A percentile compares a stretch with the other conserved stretches of the same genome.
Evolutionary conservation across 2,329 filamentous ascomycete genomes (phyloP).

Genomic region (Neonectria faginata): DNA sequence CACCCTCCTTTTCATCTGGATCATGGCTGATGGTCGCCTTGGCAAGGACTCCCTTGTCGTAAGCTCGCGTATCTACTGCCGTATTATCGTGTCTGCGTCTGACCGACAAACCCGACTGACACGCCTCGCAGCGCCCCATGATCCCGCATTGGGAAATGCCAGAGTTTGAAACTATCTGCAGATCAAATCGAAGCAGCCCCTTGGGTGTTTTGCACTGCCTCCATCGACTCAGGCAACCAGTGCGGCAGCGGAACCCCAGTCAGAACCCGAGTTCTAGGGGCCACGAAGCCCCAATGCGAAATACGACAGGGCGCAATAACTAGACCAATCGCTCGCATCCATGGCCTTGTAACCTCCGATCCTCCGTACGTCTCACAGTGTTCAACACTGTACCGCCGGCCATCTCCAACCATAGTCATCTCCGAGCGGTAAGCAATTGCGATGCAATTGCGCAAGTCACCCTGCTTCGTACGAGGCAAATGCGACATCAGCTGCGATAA

Average conservation of each 20-base stretch:
- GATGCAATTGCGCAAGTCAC: not conserved
- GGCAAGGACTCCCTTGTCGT: not conserved
- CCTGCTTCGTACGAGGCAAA: not conserved
- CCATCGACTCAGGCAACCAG: not conserved
- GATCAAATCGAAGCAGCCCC: not conserved
- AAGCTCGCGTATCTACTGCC: not conserved
- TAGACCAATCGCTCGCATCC: not conserved
- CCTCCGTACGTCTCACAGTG: not conserved
- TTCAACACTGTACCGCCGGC: not conserved
- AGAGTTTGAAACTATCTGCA: slow-evolving; percentile 2
- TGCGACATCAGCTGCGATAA: no score
- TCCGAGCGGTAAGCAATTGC: not conserved
- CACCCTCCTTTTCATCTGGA: not conserved
- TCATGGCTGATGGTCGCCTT: not conserved
- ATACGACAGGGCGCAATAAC: slow-evolving; percentile 2
- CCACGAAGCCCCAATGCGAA: not conserved
- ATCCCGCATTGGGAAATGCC: not conserved
- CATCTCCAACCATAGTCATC: not conserved
- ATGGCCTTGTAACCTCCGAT: not conserved
- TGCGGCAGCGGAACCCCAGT: no score
- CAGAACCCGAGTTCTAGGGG: no score
- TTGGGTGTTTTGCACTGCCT: not conserved
- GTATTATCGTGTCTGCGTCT: slow-evolving; percentile 2
- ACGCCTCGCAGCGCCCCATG: not conserved
- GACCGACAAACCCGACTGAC: not conserved